These are phyloP conservation scores for Nakazawaea wyomingensis DNA, from an alignment of 805 yeast genomes.

Conservation along the genomic window DNA sequence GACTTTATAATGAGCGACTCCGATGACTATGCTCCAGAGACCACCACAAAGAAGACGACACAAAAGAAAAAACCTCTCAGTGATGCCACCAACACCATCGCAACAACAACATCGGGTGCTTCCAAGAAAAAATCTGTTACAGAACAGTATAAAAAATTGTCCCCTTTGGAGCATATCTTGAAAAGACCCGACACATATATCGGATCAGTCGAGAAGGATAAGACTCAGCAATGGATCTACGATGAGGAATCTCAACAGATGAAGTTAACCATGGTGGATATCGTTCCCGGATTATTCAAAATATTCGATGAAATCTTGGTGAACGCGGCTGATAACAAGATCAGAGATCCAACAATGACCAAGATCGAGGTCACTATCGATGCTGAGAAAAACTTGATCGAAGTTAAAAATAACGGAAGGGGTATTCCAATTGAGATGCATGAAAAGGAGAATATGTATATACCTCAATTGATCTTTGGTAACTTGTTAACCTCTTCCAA, in stretches of 20 bases:
- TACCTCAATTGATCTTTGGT: conserved; percentile 96
- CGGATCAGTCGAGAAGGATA: conserved; percentile 86
- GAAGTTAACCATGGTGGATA: conserved; percentile 57
- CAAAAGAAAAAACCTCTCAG: conserved; percentile 6
- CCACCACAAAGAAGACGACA: background rate
- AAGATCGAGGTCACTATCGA: conserved; percentile 79
- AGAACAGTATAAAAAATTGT: conserved; percentile 85
- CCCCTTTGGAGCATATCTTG: conserved; percentile 93
- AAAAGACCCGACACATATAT: conserved; percentile 97
- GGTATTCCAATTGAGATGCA: conserved; percentile 97
- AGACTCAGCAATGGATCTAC: conserved; percentile 79
- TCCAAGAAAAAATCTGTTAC: conserved; percentile 32
- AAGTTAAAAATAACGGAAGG: conserved; percentile 86
- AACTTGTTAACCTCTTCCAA: conserved; percentile 91
- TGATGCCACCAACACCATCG: conserved; percentile 9
- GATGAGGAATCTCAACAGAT: conserved; percentile 60
- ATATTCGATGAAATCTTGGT: conserved; percentile 96
- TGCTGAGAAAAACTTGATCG: conserved; percentile 65
- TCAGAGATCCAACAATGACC: conserved; percentile 88
- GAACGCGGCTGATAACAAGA: conserved; percentile 98
- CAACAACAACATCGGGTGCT: no score
- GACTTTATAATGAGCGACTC: conserved; percentile 8
- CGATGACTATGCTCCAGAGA: background rate
- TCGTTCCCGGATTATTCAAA: conserved; percentile 94
- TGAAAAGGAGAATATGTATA: conserved; percentile 83